Base-by-base conservation (phyloP, 768 basidiomycete species). In the Lyophyllum semitale region DNA sequence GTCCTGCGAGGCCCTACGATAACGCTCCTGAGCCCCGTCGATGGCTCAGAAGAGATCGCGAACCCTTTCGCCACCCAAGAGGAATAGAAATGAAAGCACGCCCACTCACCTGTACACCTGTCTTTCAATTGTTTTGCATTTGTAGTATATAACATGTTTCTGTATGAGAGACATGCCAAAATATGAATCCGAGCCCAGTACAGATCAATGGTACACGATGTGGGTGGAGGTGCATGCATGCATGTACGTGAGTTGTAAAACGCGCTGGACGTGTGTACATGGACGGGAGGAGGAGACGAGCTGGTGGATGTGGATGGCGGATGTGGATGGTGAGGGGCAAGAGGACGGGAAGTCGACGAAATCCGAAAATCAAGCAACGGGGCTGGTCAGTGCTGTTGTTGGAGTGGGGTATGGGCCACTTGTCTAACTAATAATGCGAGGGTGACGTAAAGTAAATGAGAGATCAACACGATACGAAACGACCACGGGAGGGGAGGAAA, bases 1-100 rank as follows among this genome's bases (percentile, higher is more conserved):
- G 96, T 98, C 37, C 83, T 97, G 20, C 82, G 96, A 42, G 96
- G 96, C 11, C 95, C 96, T 0, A 96, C 95, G 54, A 89, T 98
- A 66, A 95, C 93, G 0, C 81, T 98, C 7, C 79, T 98, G 55
- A 95, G 92, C 66, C 96, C 96, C 2, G 90, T 95, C 12, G 96
- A 98, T 61, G 96, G 96, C 53, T 94, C 85, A 53, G 94, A 95
- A 70, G 93, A 95, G 70, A 95, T 96, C 52, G 86, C 88, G 13
- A 95, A 96, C 70, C 93, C 93, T 2, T 96, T 96, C 76, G 61
- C 83, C 47, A 77, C 81, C 4, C 87, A 87, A 66, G 90, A 92
- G 64, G 87, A 75, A 64, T 66, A 58, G 64, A 48, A 45, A 1
- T 15, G 4, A 29, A 17, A 13, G 9, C 25, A 4, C 43, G 12